These are phyloP conservation scores for Protomyces pachydermus DNA, from an alignment of 1,139 yeast species.

Conservation along the genomic window DNA sequence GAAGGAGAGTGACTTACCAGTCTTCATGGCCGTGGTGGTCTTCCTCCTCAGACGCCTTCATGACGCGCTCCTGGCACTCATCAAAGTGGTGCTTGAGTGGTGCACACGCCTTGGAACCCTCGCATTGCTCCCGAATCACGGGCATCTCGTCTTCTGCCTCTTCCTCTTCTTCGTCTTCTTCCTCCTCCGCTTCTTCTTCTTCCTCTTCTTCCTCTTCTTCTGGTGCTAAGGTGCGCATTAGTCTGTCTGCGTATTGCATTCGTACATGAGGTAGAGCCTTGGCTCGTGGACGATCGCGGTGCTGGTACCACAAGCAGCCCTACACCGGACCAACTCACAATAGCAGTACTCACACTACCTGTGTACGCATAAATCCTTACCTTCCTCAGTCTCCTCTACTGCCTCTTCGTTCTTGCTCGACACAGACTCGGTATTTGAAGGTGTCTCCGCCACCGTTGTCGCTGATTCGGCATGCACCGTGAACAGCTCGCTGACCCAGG, in stretches of 20 bases:
- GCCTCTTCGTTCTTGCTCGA: slow-evolving; percentile 9
- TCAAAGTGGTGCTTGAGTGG: slow-evolving; percentile 81
- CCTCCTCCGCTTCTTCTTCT: slow-evolving; percentile 14
- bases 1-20: not conserved
- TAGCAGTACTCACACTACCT: too few relatives aligned
- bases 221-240: not conserved
- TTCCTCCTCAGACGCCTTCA: slow-evolving; percentile 69
- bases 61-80: slow-evolving; percentile 92
- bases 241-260: too few relatives aligned
- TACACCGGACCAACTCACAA: too few relatives aligned
- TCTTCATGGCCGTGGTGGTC: slow-evolving; percentile 1
- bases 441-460: slow-evolving; percentile 18
- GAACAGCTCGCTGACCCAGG: slow-evolving; percentile 20
- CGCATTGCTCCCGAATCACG: slow-evolving; percentile 37
- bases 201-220: slow-evolving; percentile 5
- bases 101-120: slow-evolving; percentile 63
- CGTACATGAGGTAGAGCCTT: too few relatives aligned
- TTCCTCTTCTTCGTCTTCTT: slow-evolving; percentile 48
- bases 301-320: too few relatives aligned
- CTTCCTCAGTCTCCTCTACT: not conserved
- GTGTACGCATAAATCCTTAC: not conserved
- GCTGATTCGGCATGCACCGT: slow-evolving; percentile 24
- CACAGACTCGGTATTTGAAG: slow-evolving; percentile 20
- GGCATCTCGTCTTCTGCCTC: slow-evolving; percentile 43
- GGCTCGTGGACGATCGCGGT: too few relatives aligned